Base-by-base conservation (phyloP, 768 basidiomycete genomes). In the Lactifluus hygrophoroides region DNA sequence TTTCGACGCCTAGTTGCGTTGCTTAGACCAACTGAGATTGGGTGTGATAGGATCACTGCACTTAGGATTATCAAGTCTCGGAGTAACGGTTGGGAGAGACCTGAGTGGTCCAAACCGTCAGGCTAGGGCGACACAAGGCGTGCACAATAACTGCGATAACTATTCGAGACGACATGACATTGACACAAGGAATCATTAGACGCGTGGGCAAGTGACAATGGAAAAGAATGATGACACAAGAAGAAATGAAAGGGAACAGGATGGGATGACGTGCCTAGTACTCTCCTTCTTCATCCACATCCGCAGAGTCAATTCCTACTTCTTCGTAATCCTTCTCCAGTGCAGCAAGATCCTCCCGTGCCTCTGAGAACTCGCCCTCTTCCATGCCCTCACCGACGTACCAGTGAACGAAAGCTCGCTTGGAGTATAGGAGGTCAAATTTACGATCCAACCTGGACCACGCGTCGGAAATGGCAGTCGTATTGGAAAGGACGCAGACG, bases 331-430 rank as follows among this genome's bases (percentile, higher is more conserved):
- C 92, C 73, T 93, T 96, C 79, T 97, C 95, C 51, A 99, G 84
- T 14, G 95, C 95, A 14, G 95, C 95, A 57, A 99, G 86, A 72
- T 99, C 95, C 76, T 99, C 95, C 61, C 95, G 87, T 23, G 95
- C 95, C 77, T 96, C 95, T 21, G 93, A 94, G 77, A 97, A 97
- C 76, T 99, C 95, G 71, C 95, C 95, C 80, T 87, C 84, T 71
- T 87, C 83, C 84, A 87, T 88, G 69, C 85, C 84, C 70, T 87
- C 84, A 60, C 85, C 83, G 60, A 86, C 85, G 71, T 89, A 82
- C 81, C 80, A 78, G 69, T 80, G 77, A 8, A 78, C 75, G 64
- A 80, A 76, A 28, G 76, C 76, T 61, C 75, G 76, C 71, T 76
- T 82, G 50, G 85, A 85, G 76, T 87, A 88, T 43, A 88, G 77